Conservation (phyloP, 257 asterid species). For the Capsicum chinense region DNA sequence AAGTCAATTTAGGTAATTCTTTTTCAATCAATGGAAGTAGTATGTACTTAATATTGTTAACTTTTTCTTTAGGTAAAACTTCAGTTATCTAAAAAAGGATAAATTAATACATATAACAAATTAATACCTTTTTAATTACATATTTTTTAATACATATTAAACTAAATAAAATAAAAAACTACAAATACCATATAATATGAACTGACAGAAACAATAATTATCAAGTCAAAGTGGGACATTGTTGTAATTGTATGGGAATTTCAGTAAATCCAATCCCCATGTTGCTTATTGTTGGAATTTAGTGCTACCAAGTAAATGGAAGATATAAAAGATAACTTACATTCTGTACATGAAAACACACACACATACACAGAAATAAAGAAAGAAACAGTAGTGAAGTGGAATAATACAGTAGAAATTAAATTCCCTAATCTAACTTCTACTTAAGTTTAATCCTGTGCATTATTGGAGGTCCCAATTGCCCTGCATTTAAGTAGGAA, state of each 20-base stretch:
- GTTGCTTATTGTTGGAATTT: slow-evolving; percentile 23
- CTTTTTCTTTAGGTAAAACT: background rate
- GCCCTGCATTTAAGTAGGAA: background rate
- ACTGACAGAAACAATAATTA: background rate
- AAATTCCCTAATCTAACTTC: background rate
- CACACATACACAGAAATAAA: background rate
- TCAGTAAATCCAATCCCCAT: slow-evolving; percentile 1
- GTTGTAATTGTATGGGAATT: background rate
- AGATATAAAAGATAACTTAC: background rate
- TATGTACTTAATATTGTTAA: background rate
- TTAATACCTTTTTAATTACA: background rate
- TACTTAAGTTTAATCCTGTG: background rate
- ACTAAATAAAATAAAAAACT: background rate
- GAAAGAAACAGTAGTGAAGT: background rate
- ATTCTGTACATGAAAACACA: slow-evolving; percentile 15
- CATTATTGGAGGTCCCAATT: background rate
- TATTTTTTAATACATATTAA: background rate
- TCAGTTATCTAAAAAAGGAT: background rate
- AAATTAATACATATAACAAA: background rate
- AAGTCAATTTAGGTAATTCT: too few species aligned
- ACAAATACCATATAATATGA: background rate
- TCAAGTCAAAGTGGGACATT: slow-evolving; percentile 5
- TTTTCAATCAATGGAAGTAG: too few species aligned
- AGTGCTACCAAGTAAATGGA: background rate
- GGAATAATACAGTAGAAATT: background rate